Base-by-base conservation (phyloP, 345 rosid species). In the Reutealis trisperma region DNA sequence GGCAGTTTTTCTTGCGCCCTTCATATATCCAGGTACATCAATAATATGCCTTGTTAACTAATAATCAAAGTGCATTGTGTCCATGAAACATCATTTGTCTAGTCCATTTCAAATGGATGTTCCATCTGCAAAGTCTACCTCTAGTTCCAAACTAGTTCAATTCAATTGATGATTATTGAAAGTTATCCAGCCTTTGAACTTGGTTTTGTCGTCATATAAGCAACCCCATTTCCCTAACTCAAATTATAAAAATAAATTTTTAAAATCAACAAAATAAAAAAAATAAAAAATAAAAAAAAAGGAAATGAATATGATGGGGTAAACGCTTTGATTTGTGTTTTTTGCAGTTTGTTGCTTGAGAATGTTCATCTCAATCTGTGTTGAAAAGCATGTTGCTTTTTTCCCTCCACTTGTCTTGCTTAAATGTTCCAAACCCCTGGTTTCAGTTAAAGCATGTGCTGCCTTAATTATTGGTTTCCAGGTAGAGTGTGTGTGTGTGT, bases 1-100 rank as follows among this genome's bases (percentile, higher is more conserved):
- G 71, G 41, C 96, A 88, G 22, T 68, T n/a, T 30, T 90, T 92
- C 79, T 62, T 78, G 64, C 91, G 91, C 74, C 96, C 99, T 66
- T 89, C 98, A 12, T 86, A 82, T 63, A 92, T 93, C 84, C 99
- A 95, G 97, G 98, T 95, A 83, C 44, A 74, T 59, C 62, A 19
- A 59, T 65, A 12, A 16, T 45, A 21, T 58, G 44, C 44, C 57
- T 57, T 52, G 16, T 52, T 54, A 47, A 19, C 15, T 37, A 54
- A 80, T 32, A 25, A 61, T 75, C n/a, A 51, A 15, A 63, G n/a
- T 16, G 18, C 69, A 58, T 67, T 8, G 5, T 51, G 5, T 52
- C 11, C 6, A 27, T 70, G 18, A 63, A 52, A 27, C 10, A 24
- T 25, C 24, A 8, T 15, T 63, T 62, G 13, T 25, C 52, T 41